Base-by-base conservation (phyloP, 148 eudicot genomes). In the Cornus suecica region DNA sequence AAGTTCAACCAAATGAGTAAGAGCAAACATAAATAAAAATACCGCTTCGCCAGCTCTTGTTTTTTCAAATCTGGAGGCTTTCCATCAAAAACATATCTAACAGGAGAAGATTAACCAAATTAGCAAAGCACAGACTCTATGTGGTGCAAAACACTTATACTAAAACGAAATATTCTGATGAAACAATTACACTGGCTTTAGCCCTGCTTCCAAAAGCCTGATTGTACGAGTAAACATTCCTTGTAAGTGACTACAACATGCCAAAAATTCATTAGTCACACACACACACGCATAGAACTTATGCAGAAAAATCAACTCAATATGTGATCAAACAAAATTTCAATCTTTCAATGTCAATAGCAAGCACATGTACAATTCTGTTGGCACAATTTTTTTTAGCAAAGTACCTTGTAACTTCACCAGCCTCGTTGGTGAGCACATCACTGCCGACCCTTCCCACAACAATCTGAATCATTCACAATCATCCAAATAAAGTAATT, bases 41-140 rank as follows among this genome's bases (percentile, higher is more conserved):
- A 95, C 99, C 99, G 93, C 80, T 93, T 93, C 25, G 98, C 98
- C 87, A 95, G 93, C 88, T 95, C 99, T 87, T 95, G 93, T 72
- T 90, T 91, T 90, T 95, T 95, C 87, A 95, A 81, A 69, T 91
- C 98, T 42, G 99, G 99, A 67, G 99, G 99, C 80, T 88, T 73
- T 25, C 99, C 99, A 80, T 95, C 99, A 73, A 95, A 95, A 45
- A 95, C 99, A 76, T 95, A 95, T 23, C 99, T 95, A 74, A 9
- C 9, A 71, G 28, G 28, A 81, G 65, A 22, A 73, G 37, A 28
- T 25, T 32, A 68, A 15, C 2, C 25, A 68, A 61, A 1, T 78
- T 29, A 67, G 41, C 15, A 51, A 23, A 65, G 51, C 13, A 23
- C 4, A 66, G 25, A 26, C 30, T 29, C 8, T 16, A 1, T 69